Evolutionary conservation across 768 basidiomycete genomes (phyloP), one percentile per base, ranked within the genome.

Genomic region (Pulveroboletus ravenelii): DNA sequence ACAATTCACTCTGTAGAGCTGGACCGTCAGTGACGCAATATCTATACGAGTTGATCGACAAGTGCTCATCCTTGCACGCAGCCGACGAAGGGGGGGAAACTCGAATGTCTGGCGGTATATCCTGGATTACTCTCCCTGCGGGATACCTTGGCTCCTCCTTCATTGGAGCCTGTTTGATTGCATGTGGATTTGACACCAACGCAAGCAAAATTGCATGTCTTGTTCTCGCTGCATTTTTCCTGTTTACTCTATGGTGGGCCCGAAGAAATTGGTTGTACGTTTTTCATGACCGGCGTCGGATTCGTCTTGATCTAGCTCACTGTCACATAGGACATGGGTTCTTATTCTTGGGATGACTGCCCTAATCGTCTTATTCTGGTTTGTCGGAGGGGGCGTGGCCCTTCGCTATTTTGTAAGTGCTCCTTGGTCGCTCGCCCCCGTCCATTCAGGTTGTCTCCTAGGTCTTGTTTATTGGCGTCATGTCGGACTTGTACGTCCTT

Each of bases 241-340:
- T 94, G 30, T 75, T 93, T 58, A 93, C 90, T 1, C 75, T 93
- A 3, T 95, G 90, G 89, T 90, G 89, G 88, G 87, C 88, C 8
- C 74, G 86, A 43, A 75, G 73, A 55, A 88, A 87, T 62, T 77
- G 80, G 74, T 57, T 94, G 86, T 89, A 56, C 60, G 84, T 70
- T 10, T 27, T 23, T 38, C 35, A 25, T 17, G 9, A 6, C 30
- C 30, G 10, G n/a, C 9, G 3, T n/a, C 31, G n/a, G 12, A 10
- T 34, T 32, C 31, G 32, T 32, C 20, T 18, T 5, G 17, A 34
- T 40, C 15, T 9, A 29, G 44, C 31, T 45, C 36, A 38, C 7
- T 2, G 17, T 18, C 13, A 18, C 20, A 10, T 42, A 90, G 89
- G 53, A 85, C 89, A 5, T 93, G 89, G 89, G 58, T 75, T 1